These are phyloP conservation scores for Cynara cardunculus DNA, from an alignment of 129 eudicot species.

Conservation along the genomic window DNA sequence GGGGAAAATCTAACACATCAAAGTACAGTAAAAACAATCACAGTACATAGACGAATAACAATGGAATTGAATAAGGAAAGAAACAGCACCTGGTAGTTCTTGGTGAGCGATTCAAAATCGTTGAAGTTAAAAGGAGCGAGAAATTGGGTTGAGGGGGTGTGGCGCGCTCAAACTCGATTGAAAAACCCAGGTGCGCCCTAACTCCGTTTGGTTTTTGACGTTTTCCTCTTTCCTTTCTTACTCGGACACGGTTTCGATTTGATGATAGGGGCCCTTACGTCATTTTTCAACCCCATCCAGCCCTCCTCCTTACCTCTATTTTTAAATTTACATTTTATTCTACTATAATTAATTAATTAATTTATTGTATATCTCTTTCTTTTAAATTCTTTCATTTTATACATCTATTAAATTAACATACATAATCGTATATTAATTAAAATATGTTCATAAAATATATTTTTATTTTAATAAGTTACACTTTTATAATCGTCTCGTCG, in stretches of 20 bases:
- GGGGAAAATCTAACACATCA: neutral
- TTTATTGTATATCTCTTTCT: too few species aligned
- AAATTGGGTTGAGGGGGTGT: neutral
- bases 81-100: neutral
- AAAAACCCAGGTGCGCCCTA: slow-evolving; percentile 7
- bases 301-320: too few species aligned
- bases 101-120: neutral
- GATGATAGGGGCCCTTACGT: too few species aligned
- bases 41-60: neutral
- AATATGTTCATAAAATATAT: too few species aligned
- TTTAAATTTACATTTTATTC: too few species aligned
- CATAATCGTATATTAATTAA: too few species aligned
- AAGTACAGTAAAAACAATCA: neutral
- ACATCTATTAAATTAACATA: too few species aligned
- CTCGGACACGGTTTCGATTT: neutral
- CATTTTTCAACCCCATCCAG: too few species aligned
- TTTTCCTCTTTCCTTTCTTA: neutral
- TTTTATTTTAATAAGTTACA: too few species aligned
- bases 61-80: neutral
- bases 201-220: neutral
- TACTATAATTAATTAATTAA: too few species aligned
- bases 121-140: neutral
- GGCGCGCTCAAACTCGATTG: slow-evolving; percentile 12
- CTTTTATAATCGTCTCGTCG: too few species aligned
- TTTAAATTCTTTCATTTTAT: too few species aligned